Conservation (phyloP, 2,329 filamentous ascomycete genomes). For the Zalaria obscura region DNA sequence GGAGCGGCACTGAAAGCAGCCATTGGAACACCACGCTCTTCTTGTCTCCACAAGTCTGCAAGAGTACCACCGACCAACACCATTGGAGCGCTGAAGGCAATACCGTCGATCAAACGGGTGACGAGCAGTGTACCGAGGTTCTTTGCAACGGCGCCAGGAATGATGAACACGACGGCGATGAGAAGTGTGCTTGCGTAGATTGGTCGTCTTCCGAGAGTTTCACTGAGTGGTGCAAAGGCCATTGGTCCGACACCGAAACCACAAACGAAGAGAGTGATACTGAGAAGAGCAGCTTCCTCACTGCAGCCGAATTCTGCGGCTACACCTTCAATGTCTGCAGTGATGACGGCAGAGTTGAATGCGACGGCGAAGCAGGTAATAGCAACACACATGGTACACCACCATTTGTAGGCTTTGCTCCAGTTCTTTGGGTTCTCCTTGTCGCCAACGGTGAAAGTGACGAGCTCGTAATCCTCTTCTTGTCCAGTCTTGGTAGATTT, state of each 20-base stretch:
- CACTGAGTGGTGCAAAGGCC: slow-evolving; percentile 64
- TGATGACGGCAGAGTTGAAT: slow-evolving; percentile 57
- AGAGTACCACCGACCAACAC: slow-evolving; percentile 72
- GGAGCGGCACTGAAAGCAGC: slow-evolving; percentile 72
- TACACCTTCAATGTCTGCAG: slow-evolving; percentile 56
- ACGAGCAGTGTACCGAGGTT: slow-evolving; percentile 67
- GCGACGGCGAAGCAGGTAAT: slow-evolving; percentile 33
- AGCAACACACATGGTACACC: slow-evolving; percentile 69
- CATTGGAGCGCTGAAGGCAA: slow-evolving; percentile 77
- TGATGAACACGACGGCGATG: slow-evolving; percentile 62
- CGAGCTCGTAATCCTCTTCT: slow-evolving; percentile 38
- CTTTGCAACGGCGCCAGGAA: slow-evolving; percentile 62
- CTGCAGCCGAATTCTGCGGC: slow-evolving; percentile 51
- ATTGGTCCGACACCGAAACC: slow-evolving; percentile 73
- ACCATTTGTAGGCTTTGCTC: slow-evolving; percentile 23
- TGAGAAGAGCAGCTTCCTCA: slow-evolving; percentile 57
- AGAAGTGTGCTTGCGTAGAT: slow-evolving; percentile 58
- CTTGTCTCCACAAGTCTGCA: slow-evolving; percentile 70
- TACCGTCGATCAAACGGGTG: slow-evolving; percentile 64
- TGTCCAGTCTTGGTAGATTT: slow-evolving; percentile 12
- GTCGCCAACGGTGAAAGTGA: slow-evolving; percentile 52
- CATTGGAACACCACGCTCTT: slow-evolving; percentile 78
- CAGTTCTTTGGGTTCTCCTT: slow-evolving; percentile 33
- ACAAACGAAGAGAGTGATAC: slow-evolving; percentile 63
- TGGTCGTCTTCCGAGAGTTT: slow-evolving; percentile 56